Conservation (phyloP, 1,284 basidiomycete genomes). For the Leccinum pachyderme region DNA sequence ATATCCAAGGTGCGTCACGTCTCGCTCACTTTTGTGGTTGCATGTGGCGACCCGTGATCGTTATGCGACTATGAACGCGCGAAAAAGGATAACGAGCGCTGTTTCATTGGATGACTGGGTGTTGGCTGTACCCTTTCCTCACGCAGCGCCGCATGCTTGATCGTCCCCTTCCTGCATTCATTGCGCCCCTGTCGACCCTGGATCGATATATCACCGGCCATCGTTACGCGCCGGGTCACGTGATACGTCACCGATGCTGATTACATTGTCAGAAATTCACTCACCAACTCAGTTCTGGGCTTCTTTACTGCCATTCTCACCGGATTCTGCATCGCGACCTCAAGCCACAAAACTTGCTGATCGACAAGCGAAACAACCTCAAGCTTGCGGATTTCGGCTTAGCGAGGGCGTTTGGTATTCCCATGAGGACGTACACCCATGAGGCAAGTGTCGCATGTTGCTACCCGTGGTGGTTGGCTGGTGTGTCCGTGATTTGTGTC, state of each 20-base stretch:
- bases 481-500: slow-evolving; percentile 4
- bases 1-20: slow-evolving; percentile 76
- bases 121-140: slow-evolving; percentile 1
- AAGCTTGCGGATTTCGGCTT: slow-evolving; percentile 98
- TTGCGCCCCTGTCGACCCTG: slow-evolving; percentile 11
- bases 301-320: slow-evolving; percentile 95
- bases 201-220: slow-evolving; percentile 21
- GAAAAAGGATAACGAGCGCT: slow-evolving; percentile 17
- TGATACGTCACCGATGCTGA: slow-evolving; percentile 22
- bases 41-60: slow-evolving; percentile 8
- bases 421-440: slow-evolving; percentile 96
- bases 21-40: background rate
- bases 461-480: background rate
- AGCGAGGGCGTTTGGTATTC: slow-evolving; percentile 96
- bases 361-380: slow-evolving; percentile 86
- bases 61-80: slow-evolving; percentile 12
- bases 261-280: slow-evolving; percentile 74
- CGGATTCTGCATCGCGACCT: slow-evolving; percentile 96
- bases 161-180: background rate
- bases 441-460: slow-evolving; percentile 59
- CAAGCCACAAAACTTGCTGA: slow-evolving; percentile 97
- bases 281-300: slow-evolving; percentile 81
- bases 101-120: slow-evolving; percentile 22
- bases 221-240: slow-evolving; percentile 32
- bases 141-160: background rate